These are phyloP conservation scores for Tetragonia tetragonoides DNA, from an alignment of 148 eudicot species.

Conservation along the genomic window DNA sequence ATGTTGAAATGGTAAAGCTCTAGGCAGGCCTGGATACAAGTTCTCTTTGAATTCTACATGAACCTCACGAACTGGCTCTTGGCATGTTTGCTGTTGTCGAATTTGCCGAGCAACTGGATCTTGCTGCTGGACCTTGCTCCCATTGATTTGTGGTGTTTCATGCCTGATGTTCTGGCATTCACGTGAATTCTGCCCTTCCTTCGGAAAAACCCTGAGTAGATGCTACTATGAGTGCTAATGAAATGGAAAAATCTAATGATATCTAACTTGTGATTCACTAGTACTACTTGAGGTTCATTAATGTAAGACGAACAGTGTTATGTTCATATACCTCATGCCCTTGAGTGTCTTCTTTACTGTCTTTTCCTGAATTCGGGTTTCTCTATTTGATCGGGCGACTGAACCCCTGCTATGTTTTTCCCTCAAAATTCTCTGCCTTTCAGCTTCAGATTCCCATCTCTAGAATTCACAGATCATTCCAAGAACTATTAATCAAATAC, in stretches of 20 bases:
- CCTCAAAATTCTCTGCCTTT: constrained; percentile 50
- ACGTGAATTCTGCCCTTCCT: constrained; percentile 12
- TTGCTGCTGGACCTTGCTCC: constrained; percentile 16
- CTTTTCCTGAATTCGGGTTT: constrained; percentile 42
- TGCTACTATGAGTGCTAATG: not conserved
- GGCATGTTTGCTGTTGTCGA: constrained; percentile 11
- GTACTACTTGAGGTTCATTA: not conserved
- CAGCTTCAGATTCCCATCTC: constrained; percentile 83
- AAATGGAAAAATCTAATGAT: not conserved
- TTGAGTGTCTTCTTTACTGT: constrained; percentile 20
- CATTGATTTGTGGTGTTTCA: not conserved
- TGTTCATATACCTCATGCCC: constrained; percentile 19
- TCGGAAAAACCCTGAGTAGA: constrained; percentile 21
- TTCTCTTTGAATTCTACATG: constrained; percentile 12
- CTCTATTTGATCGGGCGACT: constrained; percentile 59
- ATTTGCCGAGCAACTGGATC: not conserved
- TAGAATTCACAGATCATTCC: constrained; percentile 7
- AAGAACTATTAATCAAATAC: constrained; percentile 3
- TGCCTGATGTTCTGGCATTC: constrained; percentile 18
- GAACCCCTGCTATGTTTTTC: constrained; percentile 78
- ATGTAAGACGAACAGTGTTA: not conserved
- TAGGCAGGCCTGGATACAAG: not conserved
- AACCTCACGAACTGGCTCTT: constrained; percentile 7
- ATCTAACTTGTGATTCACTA: not conserved
- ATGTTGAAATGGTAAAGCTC: not conserved